These are phyloP conservation scores for Cladosporium sp. DNA, from an alignment of 2,329 filamentous ascomycete species.

Conservation along the genomic window DNA sequence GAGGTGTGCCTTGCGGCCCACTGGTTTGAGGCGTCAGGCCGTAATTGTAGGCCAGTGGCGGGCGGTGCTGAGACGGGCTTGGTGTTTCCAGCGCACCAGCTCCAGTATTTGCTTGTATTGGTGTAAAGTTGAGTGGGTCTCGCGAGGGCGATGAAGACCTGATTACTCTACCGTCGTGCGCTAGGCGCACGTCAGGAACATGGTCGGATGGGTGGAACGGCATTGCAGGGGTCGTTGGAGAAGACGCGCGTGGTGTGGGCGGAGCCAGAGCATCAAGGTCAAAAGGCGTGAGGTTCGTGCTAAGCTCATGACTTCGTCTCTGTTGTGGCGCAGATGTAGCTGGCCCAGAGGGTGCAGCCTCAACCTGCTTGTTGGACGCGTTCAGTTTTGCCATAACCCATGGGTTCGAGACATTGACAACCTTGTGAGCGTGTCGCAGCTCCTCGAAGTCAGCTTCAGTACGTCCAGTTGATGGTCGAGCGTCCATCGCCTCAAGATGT, in stretches of 20 bases:
- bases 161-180: constrained; percentile 26
- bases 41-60: constrained; percentile 20
- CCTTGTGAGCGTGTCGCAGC: constrained; percentile 34
- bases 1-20: constrained; percentile 26
- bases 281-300: neutral
- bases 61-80: neutral
- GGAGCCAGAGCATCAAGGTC: constrained; percentile 12
- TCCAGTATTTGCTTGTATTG: neutral
- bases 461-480: constrained; percentile 22
- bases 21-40: constrained; percentile 14
- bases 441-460: constrained; percentile 34
- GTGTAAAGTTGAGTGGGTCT: neutral
- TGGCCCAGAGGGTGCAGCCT: neutral
- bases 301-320: too few relatives aligned
- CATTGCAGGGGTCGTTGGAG: constrained; percentile 26
- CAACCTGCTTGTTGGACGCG: constrained; percentile 17
- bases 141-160: neutral
- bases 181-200: constrained; percentile 25
- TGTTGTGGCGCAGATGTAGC: neutral
- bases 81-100: neutral
- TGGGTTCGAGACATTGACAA: constrained; percentile 46
- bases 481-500: constrained; percentile 29
- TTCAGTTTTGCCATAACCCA: constrained; percentile 54
- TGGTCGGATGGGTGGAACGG: constrained; percentile 27
- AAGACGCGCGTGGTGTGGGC: constrained; percentile 36